Base-by-base conservation (phyloP, 2,329 filamentous ascomycete species). In the Colletotrichum sp. region DNA sequence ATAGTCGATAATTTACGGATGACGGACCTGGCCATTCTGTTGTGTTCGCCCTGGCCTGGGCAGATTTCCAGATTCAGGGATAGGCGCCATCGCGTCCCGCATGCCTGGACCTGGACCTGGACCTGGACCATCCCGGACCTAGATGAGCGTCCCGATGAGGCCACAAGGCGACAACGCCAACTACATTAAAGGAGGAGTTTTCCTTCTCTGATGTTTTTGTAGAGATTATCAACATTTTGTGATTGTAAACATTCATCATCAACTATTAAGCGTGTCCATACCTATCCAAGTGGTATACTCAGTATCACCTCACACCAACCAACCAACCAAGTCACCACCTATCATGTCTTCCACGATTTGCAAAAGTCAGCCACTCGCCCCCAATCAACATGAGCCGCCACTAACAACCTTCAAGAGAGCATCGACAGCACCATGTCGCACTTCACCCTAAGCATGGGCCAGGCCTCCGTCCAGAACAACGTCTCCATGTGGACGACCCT, bases 121-220 rank as follows among this genome's bases (percentile, higher is more conserved):
- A 52, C 24, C 64, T 73, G 49, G 74, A 71, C 70, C 77, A 76
- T 70, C 71, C 66, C 77, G 49, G 63, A 26, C 59, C 44, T 60
- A n/a, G 52, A 71, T 28, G 65, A 64, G 71, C 77, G 60, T 73
- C 67, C 78, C 64, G 78, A 72, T 79, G 71, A 80, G 79, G 79
- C 79, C 78, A 72, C 60, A 80, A 80, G 79, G 79, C 79, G 68
- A 76, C 72, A 68, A 77, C 28, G n/a, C 36, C 32, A 21, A 30
- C 34, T 30, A 69, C 57, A 69, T 44, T 67, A 65, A 71, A 73
- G 60, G 49, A 72, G 49, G 59, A 60, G 34, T 67, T 71, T 75
- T 75, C 52, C 71, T 44, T n/a, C 32, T 26, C 15, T 34, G 28
- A 28, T 75, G 24, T 12, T 55, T 67, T 16, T 64, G 6, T 16